phyloP scores from a whole-genome alignment of 805 yeast species.

The Candida insectorum region DNA sequence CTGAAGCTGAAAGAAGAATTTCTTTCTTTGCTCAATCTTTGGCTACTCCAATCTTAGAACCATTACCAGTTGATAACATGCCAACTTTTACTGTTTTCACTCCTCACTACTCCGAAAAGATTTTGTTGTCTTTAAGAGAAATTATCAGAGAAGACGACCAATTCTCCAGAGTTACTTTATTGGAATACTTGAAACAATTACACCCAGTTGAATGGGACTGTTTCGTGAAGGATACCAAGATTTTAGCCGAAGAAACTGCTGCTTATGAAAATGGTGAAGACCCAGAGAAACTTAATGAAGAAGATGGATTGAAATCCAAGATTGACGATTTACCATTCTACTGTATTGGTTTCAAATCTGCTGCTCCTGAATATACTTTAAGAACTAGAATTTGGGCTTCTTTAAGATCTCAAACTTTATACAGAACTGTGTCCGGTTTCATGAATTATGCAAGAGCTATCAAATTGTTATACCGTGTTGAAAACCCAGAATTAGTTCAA shows the following conservation, averaged over 20 bases:
- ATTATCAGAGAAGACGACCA: conserved; percentile 72
- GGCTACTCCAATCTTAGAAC: conserved; percentile 98
- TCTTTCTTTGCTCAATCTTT: conserved; percentile 98
- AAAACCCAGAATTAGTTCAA: conserved; percentile 56
- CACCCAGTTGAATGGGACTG: conserved; percentile 58
- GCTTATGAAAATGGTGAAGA: conserved; percentile 54
- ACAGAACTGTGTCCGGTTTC: conserved; percentile 46
- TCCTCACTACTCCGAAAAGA: conserved; percentile 86
- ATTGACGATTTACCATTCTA: conserved; percentile 43
- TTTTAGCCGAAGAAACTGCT: conserved; percentile 48
- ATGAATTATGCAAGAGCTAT: conserved; percentile 48
- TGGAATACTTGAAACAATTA: conserved; percentile 54
- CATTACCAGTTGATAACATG: conserved; percentile 98
- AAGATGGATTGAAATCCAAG: conserved; percentile 33
- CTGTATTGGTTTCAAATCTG: conserved; percentile 46
- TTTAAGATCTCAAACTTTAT: conserved; percentile 44
- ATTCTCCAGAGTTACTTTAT: conserved; percentile 51
- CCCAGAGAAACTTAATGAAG: conserved; percentile 28
- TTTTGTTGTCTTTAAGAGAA: conserved; percentile 70
- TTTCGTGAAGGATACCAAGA: conserved; percentile 54
- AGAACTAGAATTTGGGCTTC: conserved; percentile 49
- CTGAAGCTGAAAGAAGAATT: conserved; percentile 99
- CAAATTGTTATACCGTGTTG: conserved; percentile 42
- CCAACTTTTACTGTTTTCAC: conserved; percentile 94
- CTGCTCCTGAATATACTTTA: conserved; percentile 46